A percentile compares a stretch with the other conserved stretches of the same genome.
phyloP scores from a whole-genome alignment of 2,329 filamentous ascomycete genomes.

The Arthrobotrys megalospora region DNA sequence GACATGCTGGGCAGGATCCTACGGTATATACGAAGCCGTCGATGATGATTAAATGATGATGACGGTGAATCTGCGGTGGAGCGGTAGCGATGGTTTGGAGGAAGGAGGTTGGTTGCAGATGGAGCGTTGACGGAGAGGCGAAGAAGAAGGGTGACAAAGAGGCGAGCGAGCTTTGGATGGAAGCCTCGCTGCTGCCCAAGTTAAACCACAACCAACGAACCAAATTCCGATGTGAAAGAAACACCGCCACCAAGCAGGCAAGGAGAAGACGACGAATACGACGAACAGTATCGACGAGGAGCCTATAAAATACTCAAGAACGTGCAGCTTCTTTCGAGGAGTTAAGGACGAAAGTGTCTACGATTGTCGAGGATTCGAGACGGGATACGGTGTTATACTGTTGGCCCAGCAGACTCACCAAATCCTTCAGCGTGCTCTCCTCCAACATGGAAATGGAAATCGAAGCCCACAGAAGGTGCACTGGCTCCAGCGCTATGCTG shows the following conservation, averaged over 20 bases:
- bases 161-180: conserved; percentile 33
- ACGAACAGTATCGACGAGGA: background rate
- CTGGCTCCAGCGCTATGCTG: conserved; percentile 15
- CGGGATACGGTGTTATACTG: background rate
- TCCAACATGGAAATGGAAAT: conserved; percentile 20
- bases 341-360: background rate
- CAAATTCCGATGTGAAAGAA: background rate
- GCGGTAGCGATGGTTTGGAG: conserved; percentile 58
- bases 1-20: conserved; percentile 65
- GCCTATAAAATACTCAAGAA: conserved; percentile 4
- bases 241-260: background rate
- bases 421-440: conserved; percentile 37
- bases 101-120: conserved; percentile 57
- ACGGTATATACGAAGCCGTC: conserved; percentile 62
- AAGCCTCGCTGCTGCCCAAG: conserved; percentile 21
- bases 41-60: conserved; percentile 28
- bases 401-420: background rate
- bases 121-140: conserved; percentile 53
- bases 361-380: conserved; percentile 5
- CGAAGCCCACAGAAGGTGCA: conserved; percentile 32
- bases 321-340: conserved; percentile 10
- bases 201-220: conserved; percentile 21
- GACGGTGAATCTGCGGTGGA: conserved; percentile 37
- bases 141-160: conserved; percentile 48
- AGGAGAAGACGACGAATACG: background rate